phyloP scores from a whole-genome alignment of 305 asterid genomes.

The Fraxinus latifolia region DNA sequence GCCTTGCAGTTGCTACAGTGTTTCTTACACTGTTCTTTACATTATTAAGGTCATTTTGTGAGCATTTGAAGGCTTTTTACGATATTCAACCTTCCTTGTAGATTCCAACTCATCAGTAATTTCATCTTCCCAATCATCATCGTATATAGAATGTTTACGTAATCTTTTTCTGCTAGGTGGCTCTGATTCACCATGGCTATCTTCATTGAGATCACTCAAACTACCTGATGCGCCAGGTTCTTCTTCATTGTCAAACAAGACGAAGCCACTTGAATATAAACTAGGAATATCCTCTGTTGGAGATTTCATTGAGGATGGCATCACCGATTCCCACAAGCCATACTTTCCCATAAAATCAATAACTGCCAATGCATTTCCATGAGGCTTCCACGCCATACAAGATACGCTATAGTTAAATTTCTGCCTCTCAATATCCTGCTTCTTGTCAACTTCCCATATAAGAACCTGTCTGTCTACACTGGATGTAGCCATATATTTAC shows the following conservation, averaged over 20 bases:
- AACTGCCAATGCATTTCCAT: conserved; percentile 85
- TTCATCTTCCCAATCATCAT: conserved; percentile 66
- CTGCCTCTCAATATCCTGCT: conserved; percentile 89
- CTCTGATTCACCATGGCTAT: conserved; percentile 60
- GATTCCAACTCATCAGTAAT: conserved; percentile 46
- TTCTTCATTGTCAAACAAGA: conserved; percentile 69
- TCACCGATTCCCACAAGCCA: conserved; percentile 87
- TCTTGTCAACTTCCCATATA: conserved; percentile 90
- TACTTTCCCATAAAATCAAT: conserved; percentile 83
- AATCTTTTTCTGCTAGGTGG: conserved; percentile 63
- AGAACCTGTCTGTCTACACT: conserved; percentile 79
- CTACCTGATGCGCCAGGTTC: conserved; percentile 68
- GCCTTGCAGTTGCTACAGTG: conserved; percentile 35
- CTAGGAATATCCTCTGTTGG: conserved; percentile 84
- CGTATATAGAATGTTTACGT: conserved; percentile 46
- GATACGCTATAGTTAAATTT: conserved; percentile 69
- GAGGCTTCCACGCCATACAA: conserved; percentile 91
- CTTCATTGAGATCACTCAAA: conserved; percentile 77
- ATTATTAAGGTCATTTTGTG: conserved; percentile 35
- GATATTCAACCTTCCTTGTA: conserved; percentile 53
- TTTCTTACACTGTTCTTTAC: conserved; percentile 43
- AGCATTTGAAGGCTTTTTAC: conserved; percentile 48
- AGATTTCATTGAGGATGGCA: conserved; percentile 84
- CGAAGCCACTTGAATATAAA: conserved; percentile 59
- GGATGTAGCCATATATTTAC: conserved; percentile 93